Percentiles rank a stretch among this genome's conserved stretches.
These are phyloP conservation scores for Anthracocystis walkeri DNA, from an alignment of 1,284 basidiomycete species.

Conservation along the genomic window DNA sequence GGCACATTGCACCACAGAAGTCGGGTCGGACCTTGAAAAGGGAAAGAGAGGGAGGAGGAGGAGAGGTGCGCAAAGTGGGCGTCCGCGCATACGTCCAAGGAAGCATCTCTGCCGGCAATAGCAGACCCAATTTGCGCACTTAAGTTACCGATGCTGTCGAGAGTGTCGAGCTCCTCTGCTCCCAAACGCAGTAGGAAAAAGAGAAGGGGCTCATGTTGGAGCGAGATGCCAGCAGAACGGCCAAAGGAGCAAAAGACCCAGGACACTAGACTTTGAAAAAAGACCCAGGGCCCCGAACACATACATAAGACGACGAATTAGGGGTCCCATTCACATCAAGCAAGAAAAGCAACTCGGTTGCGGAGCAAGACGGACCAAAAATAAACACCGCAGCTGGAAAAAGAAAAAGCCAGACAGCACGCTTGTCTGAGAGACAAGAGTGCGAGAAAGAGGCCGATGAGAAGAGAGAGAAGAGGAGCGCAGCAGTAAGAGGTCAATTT, in stretches of 20 bases:
- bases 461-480: too few relatives aligned
- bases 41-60: too few relatives aligned
- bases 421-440: neutral
- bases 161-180: neutral
- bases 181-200: neutral
- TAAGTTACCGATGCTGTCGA: neutral
- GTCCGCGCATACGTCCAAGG: neutral
- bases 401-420: too few relatives aligned
- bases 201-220: neutral
- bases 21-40: conserved; percentile 6
- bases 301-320: neutral
- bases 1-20: neutral
- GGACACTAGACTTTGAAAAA: neutral
- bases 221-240: neutral
- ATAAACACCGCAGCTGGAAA: neutral
- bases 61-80: neutral
- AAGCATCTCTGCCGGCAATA: neutral
- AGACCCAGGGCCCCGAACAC: neutral
- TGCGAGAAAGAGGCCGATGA: too few relatives aligned
- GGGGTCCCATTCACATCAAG: neutral
- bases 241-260: conserved; percentile 1
- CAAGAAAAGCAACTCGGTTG: neutral
- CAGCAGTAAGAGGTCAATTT: too few relatives aligned
- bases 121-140: neutral
- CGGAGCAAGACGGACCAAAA: neutral